phyloP scores from a whole-genome alignment of 2,329 filamentous ascomycete genomes.

The Hypoxylon sp. region DNA sequence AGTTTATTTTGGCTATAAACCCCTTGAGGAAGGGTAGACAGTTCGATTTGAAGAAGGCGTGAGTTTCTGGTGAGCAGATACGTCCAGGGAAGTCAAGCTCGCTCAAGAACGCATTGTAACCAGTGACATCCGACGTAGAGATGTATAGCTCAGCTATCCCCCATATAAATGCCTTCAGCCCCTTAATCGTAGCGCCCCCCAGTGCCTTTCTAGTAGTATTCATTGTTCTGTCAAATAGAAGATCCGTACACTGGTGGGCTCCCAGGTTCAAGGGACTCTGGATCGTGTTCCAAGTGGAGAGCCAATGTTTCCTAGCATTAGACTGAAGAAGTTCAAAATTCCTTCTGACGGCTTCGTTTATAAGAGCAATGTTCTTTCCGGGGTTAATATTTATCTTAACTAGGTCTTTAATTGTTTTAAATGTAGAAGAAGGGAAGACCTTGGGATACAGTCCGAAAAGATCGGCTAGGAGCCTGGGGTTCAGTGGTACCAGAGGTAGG shows the following conservation, averaged over 20 bases:
- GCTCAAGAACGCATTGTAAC: background rate
- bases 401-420: conserved; percentile 41
- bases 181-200: background rate
- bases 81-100: conserved; percentile 17
- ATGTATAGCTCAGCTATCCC: conserved; percentile 4
- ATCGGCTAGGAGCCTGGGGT: conserved; percentile 23
- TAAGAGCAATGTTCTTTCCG: conserved; percentile 38
- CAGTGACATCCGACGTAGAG: background rate
- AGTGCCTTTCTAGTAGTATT: background rate
- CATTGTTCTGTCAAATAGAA: conserved; percentile 20
- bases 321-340: conserved; percentile 4
- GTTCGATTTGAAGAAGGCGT: conserved; percentile 27
- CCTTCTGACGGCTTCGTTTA: conserved; percentile 48
- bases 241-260: conserved; percentile 21
- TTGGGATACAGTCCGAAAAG: conserved; percentile 36
- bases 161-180: background rate
- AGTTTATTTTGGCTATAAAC: conserved; percentile 41
- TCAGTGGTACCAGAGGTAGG: conserved; percentile 49
- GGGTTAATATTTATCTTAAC: conserved; percentile 48
- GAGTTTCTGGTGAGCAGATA: background rate
- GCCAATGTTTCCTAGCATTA: conserved; percentile 28
- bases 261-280: conserved; percentile 14
- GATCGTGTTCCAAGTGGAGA: conserved; percentile 36
- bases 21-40: conserved; percentile 44
- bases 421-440: conserved; percentile 42